These are phyloP conservation scores for Trametes maxima DNA, from an alignment of 768 basidiomycete species.

Conservation along the genomic window DNA sequence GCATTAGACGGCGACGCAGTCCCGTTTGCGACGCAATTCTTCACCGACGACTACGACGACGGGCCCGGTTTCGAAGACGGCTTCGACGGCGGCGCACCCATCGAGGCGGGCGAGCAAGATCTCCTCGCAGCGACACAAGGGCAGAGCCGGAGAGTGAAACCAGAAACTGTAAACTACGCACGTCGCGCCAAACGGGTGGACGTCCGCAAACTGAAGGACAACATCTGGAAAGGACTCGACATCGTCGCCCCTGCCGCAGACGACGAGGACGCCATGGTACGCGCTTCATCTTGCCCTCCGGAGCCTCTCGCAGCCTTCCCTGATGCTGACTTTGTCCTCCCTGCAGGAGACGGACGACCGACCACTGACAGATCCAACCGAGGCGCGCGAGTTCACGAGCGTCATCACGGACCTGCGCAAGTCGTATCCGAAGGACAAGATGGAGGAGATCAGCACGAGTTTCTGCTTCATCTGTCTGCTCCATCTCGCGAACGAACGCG, in stretches of 20 bases:
- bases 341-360: slow-evolving; percentile 57
- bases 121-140: slow-evolving; percentile 80
- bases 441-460: slow-evolving; percentile 97
- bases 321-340: neutral
- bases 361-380: slow-evolving; percentile 60
- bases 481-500: slow-evolving; percentile 96
- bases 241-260: slow-evolving; percentile 58
- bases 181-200: slow-evolving; percentile 97
- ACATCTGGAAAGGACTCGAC: slow-evolving; percentile 93
- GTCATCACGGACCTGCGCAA: slow-evolving; percentile 82
- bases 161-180: slow-evolving; percentile 91
- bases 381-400: slow-evolving; percentile 70
- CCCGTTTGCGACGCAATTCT: slow-evolving; percentile 96
- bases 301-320: neutral
- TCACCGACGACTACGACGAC: slow-evolving; percentile 89
- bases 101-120: slow-evolving; percentile 81
- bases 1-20: slow-evolving; percentile 54
- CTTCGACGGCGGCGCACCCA: slow-evolving; percentile 46
- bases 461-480: slow-evolving; percentile 99
- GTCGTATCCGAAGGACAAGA: slow-evolving; percentile 89
- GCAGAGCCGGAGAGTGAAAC: slow-evolving; percentile 75
- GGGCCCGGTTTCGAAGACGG: slow-evolving; percentile 56
- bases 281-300: neutral
- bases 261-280: slow-evolving; percentile 36
- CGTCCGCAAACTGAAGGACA: slow-evolving; percentile 94